Base-by-base conservation (phyloP, 768 basidiomycete species). In the Boletus tomentosulus region DNA sequence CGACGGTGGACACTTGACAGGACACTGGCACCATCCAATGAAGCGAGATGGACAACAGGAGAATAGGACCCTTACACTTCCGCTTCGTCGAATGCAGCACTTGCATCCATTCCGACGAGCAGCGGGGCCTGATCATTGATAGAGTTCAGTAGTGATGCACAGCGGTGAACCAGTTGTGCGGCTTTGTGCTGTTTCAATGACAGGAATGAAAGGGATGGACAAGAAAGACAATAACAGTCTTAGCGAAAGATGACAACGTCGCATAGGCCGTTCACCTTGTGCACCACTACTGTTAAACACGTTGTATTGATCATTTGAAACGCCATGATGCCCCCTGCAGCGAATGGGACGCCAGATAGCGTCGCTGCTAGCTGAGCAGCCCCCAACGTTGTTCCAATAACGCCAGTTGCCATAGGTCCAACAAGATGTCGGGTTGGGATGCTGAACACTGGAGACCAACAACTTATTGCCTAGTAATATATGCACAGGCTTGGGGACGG, bases 211-310 rank as follows among this genome's bases (percentile, higher is more conserved):
- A 42, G 46, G 12, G 27, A 38, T 19, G n/a, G 30, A 4, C n/a
- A 27, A 39, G 22, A 28, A 16, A 16, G 47, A 12, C 11, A 11
- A 44, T 5, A n/a, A 41, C 39, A 15, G 19, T 41, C 46, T 57
- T 15, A 57, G 60, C 12, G 8, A 34, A 48, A 51, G 30, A 46
- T 1, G 25, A 35, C 13, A 5, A 11, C 9, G 13, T 33, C 12
- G 25, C 16, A 52, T 34, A 51, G 42, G 55, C 47, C 37, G 45
- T 58, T 53, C 48, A 81, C 83, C 75, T 81, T 83, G 63, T 81
- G 74, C 22, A 74, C 63, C 22, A 71, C 62, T 19, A 83, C 72
- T 52, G 80, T 69, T 7, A 76, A 70, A 57, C 81, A 84, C 19
- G 72, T 55, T 7, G 65, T 53, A n/a, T 69, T 66, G 55, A 83